Base-by-base conservation (phyloP, 108 stramenopile genomes). In the Skeletonema tropicum region DNA sequence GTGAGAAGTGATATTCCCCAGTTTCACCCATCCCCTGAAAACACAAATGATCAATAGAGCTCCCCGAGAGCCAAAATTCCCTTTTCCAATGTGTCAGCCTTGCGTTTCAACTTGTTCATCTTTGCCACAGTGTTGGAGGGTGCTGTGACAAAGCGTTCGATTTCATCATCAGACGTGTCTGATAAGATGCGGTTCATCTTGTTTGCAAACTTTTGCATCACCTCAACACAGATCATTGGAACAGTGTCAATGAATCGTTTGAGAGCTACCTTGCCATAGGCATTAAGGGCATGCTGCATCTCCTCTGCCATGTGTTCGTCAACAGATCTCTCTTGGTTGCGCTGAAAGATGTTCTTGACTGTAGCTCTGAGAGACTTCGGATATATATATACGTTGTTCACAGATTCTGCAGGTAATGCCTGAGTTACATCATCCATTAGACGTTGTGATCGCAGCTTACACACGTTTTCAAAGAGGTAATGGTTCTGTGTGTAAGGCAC, bases 241-340 rank as follows among this genome's bases (percentile, higher is more conserved):
- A 85, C 83, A n/a, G 82, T 84, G 71, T 91, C 90, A 65, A 91
- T 55, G 13, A 91, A 85, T n/a, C 90, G 78, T 52, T 84, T 80
- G 7, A 88, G 84, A 25, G 88, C 86, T 38, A 91, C 79, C 42
- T 81, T 79, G 0, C 90, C 90, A 64, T 91, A 91, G 13, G 70
- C 46, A 57, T 84, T 81, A 41, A 91, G 41, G 15, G 88, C 84
- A 31, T 86, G 57, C 42, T 91, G 84, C 90, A 91, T 91, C 36
- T 91, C 87, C 60, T 88, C 87, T 1, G 88, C 88, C 83, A 87
- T 84, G 67, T 88, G 86, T 4, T 87, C 74, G 25, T 83, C 72
- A 10, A 83, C 63, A 30, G 85, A 77, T 60, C 61, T 81, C 29
- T 67, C 61, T 64, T 84, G 77, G 63, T 84, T 80, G 11, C 84